Evolutionary conservation across 2,329 filamentous ascomycete genomes (phyloP).

Genomic region (Fonsecaea multimorphosa): DNA sequence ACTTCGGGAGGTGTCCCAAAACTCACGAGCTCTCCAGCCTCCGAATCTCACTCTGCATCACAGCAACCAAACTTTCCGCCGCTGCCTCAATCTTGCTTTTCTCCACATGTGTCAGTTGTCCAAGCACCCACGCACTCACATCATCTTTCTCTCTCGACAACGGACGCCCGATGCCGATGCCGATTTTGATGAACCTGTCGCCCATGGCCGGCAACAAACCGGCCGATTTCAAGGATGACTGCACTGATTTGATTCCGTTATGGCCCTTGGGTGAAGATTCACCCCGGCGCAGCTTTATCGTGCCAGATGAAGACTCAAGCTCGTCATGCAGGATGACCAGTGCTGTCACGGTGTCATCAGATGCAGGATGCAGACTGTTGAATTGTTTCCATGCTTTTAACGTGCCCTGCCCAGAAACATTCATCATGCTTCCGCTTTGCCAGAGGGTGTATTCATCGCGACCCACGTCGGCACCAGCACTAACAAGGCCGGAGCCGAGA

Average conservation of each 20-base stretch:
- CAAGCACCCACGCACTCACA: slow-evolving; percentile 79
- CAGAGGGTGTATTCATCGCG: slow-evolving; percentile 68
- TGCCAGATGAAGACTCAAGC: slow-evolving; percentile 73
- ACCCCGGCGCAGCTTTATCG: slow-evolving; percentile 66
- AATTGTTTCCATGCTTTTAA: slow-evolving; percentile 68
- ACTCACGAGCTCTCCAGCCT: slow-evolving; percentile 28
- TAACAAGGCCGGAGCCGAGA: slow-evolving; percentile 59
- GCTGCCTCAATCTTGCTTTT: slow-evolving; percentile 57
- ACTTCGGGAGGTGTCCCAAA: no score
- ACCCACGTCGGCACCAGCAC: slow-evolving; percentile 52
- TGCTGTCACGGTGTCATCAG: slow-evolving; percentile 46
- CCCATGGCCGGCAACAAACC: slow-evolving; percentile 57
- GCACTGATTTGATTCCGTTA: slow-evolving; percentile 74
- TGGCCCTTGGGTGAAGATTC: slow-evolving; percentile 70
- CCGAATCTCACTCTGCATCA: slow-evolving; percentile 58
- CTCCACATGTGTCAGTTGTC: slow-evolving; percentile 65
- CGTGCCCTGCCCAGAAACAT: slow-evolving; percentile 76
- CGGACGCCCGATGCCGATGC: slow-evolving; percentile 87
- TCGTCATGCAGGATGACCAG: slow-evolving; percentile 90
- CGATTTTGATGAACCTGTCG: slow-evolving; percentile 65
- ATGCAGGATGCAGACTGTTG: slow-evolving; percentile 38
- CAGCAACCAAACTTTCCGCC: slow-evolving; percentile 57
- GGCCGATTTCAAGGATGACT: slow-evolving; percentile 31
- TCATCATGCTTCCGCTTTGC: slow-evolving; percentile 82
- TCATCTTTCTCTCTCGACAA: slow-evolving; percentile 66